Evolutionary conservation across 371 early-diverging fungal species (phyloP).

Genomic region (Modicella reniformis): DNA sequence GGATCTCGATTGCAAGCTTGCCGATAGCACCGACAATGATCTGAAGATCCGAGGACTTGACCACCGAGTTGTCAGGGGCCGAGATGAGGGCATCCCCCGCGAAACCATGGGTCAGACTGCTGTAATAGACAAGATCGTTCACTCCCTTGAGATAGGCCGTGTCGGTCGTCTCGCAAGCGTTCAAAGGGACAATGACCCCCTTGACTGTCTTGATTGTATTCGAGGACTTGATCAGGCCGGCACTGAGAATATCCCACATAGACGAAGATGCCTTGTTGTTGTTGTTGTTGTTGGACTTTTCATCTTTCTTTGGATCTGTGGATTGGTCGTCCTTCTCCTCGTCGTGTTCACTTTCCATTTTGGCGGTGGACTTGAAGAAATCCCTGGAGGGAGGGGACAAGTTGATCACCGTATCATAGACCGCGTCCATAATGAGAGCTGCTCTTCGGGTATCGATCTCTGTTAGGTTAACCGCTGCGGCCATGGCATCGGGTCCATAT

Average conservation of each 20-base stretch:
- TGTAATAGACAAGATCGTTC: constrained; percentile 48
- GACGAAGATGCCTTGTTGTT: constrained; percentile 5
- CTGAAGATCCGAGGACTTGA: constrained; percentile 34
- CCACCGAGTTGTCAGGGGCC: constrained; percentile 14
- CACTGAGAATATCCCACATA: constrained; percentile 42
- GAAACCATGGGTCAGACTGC: constrained; percentile 39
- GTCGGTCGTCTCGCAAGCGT: constrained; percentile 47
- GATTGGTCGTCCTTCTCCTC: background rate
- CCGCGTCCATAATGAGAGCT: constrained; percentile 25
- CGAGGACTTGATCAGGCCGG: constrained; percentile 44
- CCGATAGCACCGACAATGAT: constrained; percentile 30
- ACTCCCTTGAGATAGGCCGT: constrained; percentile 46
- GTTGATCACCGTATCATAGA: constrained; percentile 46
- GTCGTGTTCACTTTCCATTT: constrained; percentile 5
- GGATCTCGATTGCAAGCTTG: constrained; percentile 42
- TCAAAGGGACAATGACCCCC: constrained; percentile 26
- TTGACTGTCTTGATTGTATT: constrained; percentile 36
- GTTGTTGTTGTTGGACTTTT: background rate
- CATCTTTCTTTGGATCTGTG: constrained; percentile 4
- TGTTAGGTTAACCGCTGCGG: constrained; percentile 16
- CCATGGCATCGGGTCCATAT: constrained; percentile 32
- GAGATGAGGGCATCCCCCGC: constrained; percentile 38
- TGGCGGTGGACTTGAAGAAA: background rate
- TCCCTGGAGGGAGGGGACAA: constrained; percentile 36
- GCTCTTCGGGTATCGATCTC: constrained; percentile 35